Evolutionary conservation across 805 yeast genomes (phyloP), one percentile per base, ranked within the genome.

Genomic region (Kurtzmaniella fragi): DNA sequence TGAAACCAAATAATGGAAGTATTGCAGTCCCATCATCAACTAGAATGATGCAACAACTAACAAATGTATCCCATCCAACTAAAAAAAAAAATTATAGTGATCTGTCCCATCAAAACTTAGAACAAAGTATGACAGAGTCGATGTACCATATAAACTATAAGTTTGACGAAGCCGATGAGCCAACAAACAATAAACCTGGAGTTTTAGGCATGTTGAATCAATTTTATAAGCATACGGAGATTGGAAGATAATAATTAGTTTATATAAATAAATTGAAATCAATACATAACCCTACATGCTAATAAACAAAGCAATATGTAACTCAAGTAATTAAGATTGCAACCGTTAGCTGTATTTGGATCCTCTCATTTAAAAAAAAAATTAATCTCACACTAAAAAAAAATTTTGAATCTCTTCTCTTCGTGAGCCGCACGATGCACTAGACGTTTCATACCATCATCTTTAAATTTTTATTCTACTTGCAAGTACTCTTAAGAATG

Each of bases 141-240:
- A 48, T 59, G 2, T 62, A 62, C 40, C 56, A 53, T 49, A 52
- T 53, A 12, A 55, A 51, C 32, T 54, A 54, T 29, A 46, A 45
- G 39, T 50, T 53, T 17, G 56, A 48, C 5, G 50, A 46, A 8
- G 47, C 43, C 23, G 53, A 43, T 4, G 52, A 59, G 27, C 45
- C 54, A 8, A 53, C 50, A 28, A 54, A 64, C 9, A 58, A 57
- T 28, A 64, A 58, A 42, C 52, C 61, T 9, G 91, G 91, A 0
- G 93, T 80, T n/a, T 65, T 81, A 32, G 95, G 93, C 1, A 70
- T 89, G 63, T 70, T 89, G 34, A 87, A 86, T 54, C 89, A 87
- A 53, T 82, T 86, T 44, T 87, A 87, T 54, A 81, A 72, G 45
- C 76, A 72, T 28, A 52, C 54, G 32, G 73, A 67, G 43, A 42